These are phyloP conservation scores for Physaria fendleri DNA, from an alignment of 345 rosid genomes.

Conservation along the genomic window DNA sequence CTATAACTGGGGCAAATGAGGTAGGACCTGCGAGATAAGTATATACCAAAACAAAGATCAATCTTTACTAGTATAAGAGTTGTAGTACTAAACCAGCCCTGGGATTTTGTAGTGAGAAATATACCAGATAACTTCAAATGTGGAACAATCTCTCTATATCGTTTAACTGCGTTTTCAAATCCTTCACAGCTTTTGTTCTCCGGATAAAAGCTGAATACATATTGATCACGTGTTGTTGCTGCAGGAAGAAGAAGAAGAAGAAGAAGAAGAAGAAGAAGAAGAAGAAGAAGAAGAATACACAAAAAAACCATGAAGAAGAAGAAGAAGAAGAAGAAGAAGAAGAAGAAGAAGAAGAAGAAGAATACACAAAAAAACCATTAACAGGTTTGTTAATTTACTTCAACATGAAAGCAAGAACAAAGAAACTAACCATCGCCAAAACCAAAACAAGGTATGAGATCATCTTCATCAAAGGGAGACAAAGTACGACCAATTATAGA, in stretches of 20 bases:
- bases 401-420: background rate
- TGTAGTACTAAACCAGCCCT: background rate
- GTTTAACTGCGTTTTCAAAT: slow-evolving; percentile 64
- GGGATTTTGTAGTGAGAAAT: background rate
- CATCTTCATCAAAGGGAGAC: slow-evolving; percentile 92
- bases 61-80: slow-evolving; percentile 1
- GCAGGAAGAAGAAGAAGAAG: slow-evolving; percentile 26
- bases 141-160: slow-evolving; percentile 79
- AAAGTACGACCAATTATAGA: slow-evolving; percentile 84
- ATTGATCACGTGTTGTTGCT: slow-evolving; percentile 74
- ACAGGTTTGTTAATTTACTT: background rate
- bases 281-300: too few relatives aligned
- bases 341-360: slow-evolving; percentile 24
- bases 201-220: slow-evolving; percentile 74
- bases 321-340: slow-evolving; percentile 30
- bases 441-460: slow-evolving; percentile 92
- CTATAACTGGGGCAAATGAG: slow-evolving; percentile 84
- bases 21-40: slow-evolving; percentile 60
- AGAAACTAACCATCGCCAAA: slow-evolving; percentile 84
- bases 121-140: slow-evolving; percentile 74
- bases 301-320: slow-evolving; percentile 29
- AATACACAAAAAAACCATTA: slow-evolving; percentile 11
- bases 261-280: too few relatives aligned
- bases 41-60: background rate
- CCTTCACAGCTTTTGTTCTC: slow-evolving; percentile 58